Percentiles rank a stretch among this genome's conserved stretches.
phyloP scores from a whole-genome alignment of 1,284 basidiomycete species.

The Pisolithus thermaeus region DNA sequence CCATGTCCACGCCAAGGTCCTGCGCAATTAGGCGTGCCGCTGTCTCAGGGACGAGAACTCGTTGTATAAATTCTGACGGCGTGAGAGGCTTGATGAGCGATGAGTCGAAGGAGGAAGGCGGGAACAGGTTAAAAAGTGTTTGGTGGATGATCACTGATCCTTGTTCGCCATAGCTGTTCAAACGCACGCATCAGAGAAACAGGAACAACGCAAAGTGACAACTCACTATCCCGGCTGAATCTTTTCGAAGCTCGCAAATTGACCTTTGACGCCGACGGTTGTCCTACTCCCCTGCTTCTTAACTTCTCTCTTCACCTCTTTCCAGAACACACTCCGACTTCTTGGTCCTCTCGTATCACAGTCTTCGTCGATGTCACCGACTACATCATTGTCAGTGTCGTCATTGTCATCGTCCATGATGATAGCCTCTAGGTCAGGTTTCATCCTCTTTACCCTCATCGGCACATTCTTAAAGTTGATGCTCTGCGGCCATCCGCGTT shows the following conservation, averaged over 20 bases:
- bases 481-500: conserved; percentile 65
- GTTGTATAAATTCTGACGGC: conserved; percentile 64
- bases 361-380: conserved; percentile 4
- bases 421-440: conserved; percentile 40
- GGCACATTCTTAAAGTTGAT: conserved; percentile 60
- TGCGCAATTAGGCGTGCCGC: conserved; percentile 67
- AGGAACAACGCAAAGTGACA: neutral
- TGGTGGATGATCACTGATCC: conserved; percentile 74
- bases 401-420: conserved; percentile 40
- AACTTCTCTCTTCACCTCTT: conserved; percentile 54
- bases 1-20: conserved; percentile 45
- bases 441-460: conserved; percentile 46
- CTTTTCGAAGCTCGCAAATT: conserved; percentile 71
- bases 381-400: conserved; percentile 22
- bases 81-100: conserved; percentile 54
- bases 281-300: conserved; percentile 56
- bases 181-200: neutral
- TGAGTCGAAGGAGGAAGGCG: conserved; percentile 50
- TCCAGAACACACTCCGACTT: conserved; percentile 59
- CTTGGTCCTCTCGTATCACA: conserved; percentile 32
- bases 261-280: conserved; percentile 61
- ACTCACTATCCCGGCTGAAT: conserved; percentile 79
- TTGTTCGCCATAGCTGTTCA: conserved; percentile 70
- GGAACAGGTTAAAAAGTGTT: conserved; percentile 68
- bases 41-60: conserved; percentile 70